Percentiles rank a stretch among this genome's conserved stretches.
Evolutionary conservation across 176 grass and related monocot genomes (phyloP).

Genomic region (Saccharum officinarum): DNA sequence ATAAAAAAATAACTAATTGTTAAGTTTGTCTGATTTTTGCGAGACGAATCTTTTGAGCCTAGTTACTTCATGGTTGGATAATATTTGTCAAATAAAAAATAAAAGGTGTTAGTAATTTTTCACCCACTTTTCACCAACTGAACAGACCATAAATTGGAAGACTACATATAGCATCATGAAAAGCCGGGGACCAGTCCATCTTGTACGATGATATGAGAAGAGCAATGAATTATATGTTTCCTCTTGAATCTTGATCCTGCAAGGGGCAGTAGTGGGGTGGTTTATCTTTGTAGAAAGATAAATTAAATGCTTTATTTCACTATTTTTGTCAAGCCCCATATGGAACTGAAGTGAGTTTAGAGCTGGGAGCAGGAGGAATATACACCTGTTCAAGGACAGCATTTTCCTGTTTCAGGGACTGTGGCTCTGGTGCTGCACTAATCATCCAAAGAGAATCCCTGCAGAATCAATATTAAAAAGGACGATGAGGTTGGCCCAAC

Average conservation of each 20-base stretch:
- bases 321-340: slow-evolving; percentile 9
- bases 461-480: slow-evolving; percentile 33
- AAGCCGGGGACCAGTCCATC: slow-evolving; percentile 28
- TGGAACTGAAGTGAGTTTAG: slow-evolving; percentile 6
- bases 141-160: neutral
- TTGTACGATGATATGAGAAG: slow-evolving; percentile 13
- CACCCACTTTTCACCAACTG: too few relatives aligned
- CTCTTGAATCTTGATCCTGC: slow-evolving; percentile 45
- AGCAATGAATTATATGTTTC: slow-evolving; percentile 38
- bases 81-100: too few relatives aligned
- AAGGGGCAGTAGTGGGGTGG: slow-evolving; percentile 17
- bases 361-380: neutral
- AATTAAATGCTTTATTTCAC: neutral
- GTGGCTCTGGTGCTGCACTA: slow-evolving; percentile 46
- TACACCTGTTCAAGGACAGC: slow-evolving; percentile 61
- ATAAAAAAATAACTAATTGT: too few relatives aligned
- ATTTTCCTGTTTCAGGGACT: slow-evolving; percentile 56
- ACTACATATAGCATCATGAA: neutral
- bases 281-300: slow-evolving; percentile 2
- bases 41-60: too few relatives aligned
- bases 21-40: too few relatives aligned
- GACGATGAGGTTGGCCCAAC: slow-evolving; percentile 21
- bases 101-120: too few relatives aligned
- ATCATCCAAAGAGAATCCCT: slow-evolving; percentile 79
- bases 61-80: too few relatives aligned